Evolutionary conservation across 768 basidiomycete species (phyloP), one percentile per base, ranked within the genome.

Genomic region (Amanita thiersii): DNA sequence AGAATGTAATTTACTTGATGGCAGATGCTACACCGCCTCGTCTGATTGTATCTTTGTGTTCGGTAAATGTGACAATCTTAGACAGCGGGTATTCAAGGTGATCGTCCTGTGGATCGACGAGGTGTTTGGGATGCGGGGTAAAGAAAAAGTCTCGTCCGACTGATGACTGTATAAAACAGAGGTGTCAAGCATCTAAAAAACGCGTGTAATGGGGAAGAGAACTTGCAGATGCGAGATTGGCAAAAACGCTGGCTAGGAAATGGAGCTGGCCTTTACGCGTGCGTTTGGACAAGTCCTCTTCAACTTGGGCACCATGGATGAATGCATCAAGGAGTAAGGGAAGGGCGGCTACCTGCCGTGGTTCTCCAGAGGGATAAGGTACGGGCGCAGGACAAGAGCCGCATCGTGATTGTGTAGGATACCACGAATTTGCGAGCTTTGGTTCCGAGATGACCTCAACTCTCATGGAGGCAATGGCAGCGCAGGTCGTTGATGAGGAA

Each of bases 161-260:
- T 1, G 81, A 81, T 7, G 80, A 71, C 90, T 94, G 47, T 6
- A 39, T 34, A 7, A 21, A 4, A 46, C 38, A 21, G 34, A 25
- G 14, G 6, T 39, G 24, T 36, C n/a, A 39, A 39, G 23, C 9
- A 26, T 3, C 6, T 3, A 7, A 18, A 7, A 11, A 21, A 6
- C n/a, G 4, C 28, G 14, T 18, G 3, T 23, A 19, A 21, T n/a
- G n/a, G n/a, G n/a, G 5, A 37, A 3, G 5, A 11, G 10, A 9
- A 67, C 80, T 54, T 55, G 92, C 93, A 49, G 77, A 73, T 39
- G 77, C 85, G 42, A 96, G 61, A 56, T 98, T 98, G 8, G 92
- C 91, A 55, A 97, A 96, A 9, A 97, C 94, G 48, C 83, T 88
- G 1, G 93, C 81, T 15, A 98, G 66, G 61, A 98, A 98, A 62